These are phyloP conservation scores for Atalantia buxifolia DNA, from an alignment of 345 rosid species.

Conservation along the genomic window DNA sequence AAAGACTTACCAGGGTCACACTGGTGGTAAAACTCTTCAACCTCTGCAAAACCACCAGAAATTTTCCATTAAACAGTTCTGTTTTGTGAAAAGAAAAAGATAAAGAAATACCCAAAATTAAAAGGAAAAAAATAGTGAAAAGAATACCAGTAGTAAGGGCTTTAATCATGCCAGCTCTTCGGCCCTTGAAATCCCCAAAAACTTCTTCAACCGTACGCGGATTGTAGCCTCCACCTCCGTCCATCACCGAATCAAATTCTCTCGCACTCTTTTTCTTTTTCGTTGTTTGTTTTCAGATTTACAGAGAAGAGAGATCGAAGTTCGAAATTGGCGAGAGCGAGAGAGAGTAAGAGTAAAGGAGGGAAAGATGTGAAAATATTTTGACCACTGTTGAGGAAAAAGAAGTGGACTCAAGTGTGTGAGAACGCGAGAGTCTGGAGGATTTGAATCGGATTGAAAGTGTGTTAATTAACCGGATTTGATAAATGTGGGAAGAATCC, in stretches of 20 bases:
- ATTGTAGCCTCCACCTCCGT: slow-evolving; percentile 50
- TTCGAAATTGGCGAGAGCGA: neutral
- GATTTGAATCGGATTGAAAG: slow-evolving; percentile 24
- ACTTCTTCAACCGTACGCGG: slow-evolving; percentile 80
- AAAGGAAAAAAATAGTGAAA: neutral
- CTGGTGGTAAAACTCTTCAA: slow-evolving; percentile 63
- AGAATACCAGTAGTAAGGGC: slow-evolving; percentile 67
- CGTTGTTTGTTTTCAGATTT: neutral
- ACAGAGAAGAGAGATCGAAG: neutral
- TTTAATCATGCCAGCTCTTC: slow-evolving; percentile 64
- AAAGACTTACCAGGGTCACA: slow-evolving; percentile 69
- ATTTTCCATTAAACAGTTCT: neutral
- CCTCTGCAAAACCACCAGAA: slow-evolving; percentile 39
- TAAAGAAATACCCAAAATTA: neutral
- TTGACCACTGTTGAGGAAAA: slow-evolving; percentile 26
- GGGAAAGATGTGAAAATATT: slow-evolving; percentile 26
- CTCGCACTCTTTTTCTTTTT: neutral
- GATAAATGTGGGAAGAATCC: slow-evolving; percentile 36
- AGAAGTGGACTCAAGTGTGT: slow-evolving; percentile 1
- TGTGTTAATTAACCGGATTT: slow-evolving; percentile 34
- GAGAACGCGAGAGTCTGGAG: neutral
- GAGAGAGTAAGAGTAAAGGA: slow-evolving; percentile 20
- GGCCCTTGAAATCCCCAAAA: slow-evolving; percentile 66
- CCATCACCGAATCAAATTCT: slow-evolving; percentile 28
- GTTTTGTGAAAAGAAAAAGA: neutral